A percentile compares a stretch with the other conserved stretches of the same genome.
phyloP scores from a whole-genome alignment of 257 asterid species.

The Petunia secreta region DNA sequence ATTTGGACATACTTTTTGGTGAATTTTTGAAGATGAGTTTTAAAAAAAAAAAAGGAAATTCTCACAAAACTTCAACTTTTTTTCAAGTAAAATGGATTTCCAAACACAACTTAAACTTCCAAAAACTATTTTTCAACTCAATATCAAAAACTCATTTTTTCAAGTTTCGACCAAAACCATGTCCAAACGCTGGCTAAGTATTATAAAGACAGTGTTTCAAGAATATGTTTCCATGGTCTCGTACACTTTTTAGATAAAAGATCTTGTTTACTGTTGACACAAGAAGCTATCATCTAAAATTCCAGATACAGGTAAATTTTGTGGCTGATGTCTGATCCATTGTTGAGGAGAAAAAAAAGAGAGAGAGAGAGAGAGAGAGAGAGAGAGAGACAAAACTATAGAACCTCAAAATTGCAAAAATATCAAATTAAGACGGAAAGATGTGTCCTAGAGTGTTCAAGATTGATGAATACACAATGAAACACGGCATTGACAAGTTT shows the following conservation, averaged over 20 bases:
- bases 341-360: too few relatives aligned
- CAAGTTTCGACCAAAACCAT: too few relatives aligned
- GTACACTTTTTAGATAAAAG: neutral
- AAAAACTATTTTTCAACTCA: too few relatives aligned
- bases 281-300: neutral
- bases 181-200: neutral
- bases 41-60: too few relatives aligned
- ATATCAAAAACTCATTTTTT: too few relatives aligned
- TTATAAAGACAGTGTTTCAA: neutral
- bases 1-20: too few relatives aligned
- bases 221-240: neutral
- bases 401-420: conserved; percentile 8
- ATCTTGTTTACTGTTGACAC: neutral
- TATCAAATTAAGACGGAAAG: neutral
- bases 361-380: neutral
- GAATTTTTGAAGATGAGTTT: too few relatives aligned
- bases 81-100: too few relatives aligned
- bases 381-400: neutral
- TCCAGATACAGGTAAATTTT: neutral
- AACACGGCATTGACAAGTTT: conserved; percentile 24
- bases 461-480: neutral
- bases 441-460: neutral
- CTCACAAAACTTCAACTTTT: too few relatives aligned
- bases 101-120: too few relatives aligned
- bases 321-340: neutral